These are phyloP conservation scores for Aspergillus vadensis DNA, from an alignment of 2,329 filamentous ascomycete species.

Conservation along the genomic window DNA sequence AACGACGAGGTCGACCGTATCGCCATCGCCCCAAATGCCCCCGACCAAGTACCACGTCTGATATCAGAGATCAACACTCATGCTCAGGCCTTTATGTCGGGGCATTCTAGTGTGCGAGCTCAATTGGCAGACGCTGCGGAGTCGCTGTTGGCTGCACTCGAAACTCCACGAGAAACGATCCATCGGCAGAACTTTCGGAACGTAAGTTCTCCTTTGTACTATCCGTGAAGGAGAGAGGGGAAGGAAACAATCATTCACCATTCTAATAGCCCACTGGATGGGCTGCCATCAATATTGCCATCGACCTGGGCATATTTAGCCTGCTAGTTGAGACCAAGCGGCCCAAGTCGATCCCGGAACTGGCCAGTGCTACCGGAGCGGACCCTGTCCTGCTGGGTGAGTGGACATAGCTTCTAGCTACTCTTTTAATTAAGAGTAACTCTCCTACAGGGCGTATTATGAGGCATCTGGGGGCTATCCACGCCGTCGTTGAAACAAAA, in stretches of 20 bases:
- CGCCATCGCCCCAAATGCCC: not conserved
- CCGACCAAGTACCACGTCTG: not conserved
- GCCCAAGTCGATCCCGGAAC: conserved; percentile 20
- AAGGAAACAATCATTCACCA: not conserved
- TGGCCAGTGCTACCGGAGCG: conserved; percentile 23
- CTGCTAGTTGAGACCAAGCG: conserved; percentile 23
- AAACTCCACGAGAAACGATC: conserved; percentile 52
- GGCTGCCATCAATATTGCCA: conserved; percentile 28
- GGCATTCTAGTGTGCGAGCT: not conserved
- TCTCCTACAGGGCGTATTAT: conserved; percentile 30
- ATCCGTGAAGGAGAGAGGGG: too few relatives aligned
- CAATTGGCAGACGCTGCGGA: conserved; percentile 20
- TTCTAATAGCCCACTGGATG: conserved; percentile 15
- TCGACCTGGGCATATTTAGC: conserved; percentile 28
- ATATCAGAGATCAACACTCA: not conserved
- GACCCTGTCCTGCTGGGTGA: conserved; percentile 17
- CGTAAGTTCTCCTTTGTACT: too few relatives aligned
- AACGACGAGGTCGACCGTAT: not conserved
- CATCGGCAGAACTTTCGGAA: too few relatives aligned
- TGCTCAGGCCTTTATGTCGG: not conserved
- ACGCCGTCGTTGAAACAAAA: conserved; percentile 35
- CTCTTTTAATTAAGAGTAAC: not conserved
- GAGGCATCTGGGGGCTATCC: conserved; percentile 39
- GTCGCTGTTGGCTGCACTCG: conserved; percentile 31
- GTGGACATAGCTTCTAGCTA: not conserved